These are phyloP conservation scores for Metschnikowia similis DNA, from an alignment of 805 yeast genomes.

Conservation along the genomic window DNA sequence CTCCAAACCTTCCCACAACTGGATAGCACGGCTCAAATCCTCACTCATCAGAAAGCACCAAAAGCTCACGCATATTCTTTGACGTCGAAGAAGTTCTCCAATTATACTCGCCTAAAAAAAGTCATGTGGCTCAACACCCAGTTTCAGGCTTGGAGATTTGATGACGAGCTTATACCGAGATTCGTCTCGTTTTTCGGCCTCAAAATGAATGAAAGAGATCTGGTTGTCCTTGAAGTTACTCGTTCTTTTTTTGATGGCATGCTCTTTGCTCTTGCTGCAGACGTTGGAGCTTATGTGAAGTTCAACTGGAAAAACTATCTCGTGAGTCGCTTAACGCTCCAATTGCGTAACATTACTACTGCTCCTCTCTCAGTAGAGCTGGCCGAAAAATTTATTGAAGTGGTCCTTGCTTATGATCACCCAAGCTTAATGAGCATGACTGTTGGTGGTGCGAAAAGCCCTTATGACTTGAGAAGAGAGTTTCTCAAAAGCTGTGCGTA, in stretches of 20 bases:
- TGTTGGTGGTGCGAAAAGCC: conserved; percentile 15
- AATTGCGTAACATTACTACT: conserved; percentile 16
- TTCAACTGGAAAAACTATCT: conserved; percentile 37
- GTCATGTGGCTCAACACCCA: conserved; percentile 26
- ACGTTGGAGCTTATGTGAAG: conserved; percentile 22
- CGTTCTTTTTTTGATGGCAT: conserved; percentile 20
- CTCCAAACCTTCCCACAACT: background rate
- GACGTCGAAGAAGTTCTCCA: conserved; percentile 9
- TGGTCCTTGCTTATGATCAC: conserved; percentile 3
- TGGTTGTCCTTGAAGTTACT: conserved; percentile 19
- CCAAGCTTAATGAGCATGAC: conserved; percentile 3
- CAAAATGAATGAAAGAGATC: conserved; percentile 9
- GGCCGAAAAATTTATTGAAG: conserved; percentile 4
- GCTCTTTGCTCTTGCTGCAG: conserved; percentile 15
- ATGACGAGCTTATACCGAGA: conserved; percentile 9
- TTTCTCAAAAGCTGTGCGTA: conserved; percentile 31
- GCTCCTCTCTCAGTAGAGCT: background rate
- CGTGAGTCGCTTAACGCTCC: conserved; percentile 24
- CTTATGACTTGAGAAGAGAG: conserved; percentile 23
- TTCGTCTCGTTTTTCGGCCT: conserved; percentile 8
- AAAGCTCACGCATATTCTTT: conserved; percentile 4
- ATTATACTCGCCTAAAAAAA: conserved; percentile 21
- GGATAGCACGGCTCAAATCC: background rate
- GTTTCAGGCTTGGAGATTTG: conserved; percentile 23
- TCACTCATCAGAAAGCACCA: background rate